phyloP scores from a whole-genome alignment of 148 eudicot genomes.

The Bassia scoparia region DNA sequence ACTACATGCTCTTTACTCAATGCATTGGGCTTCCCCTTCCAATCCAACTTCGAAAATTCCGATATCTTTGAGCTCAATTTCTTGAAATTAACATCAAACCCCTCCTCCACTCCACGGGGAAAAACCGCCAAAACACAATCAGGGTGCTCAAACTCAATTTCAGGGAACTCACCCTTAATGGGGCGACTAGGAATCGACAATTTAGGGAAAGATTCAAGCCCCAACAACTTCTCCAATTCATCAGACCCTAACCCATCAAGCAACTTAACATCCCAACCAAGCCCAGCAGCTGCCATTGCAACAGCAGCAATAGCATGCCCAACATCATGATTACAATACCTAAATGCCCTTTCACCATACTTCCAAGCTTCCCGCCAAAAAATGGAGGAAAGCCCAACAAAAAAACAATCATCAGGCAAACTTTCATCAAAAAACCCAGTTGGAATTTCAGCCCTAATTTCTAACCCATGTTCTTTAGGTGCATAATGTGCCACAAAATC shows the following conservation, averaged over 20 bases:
- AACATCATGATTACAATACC: conserved; percentile 95
- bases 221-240: conserved; percentile 72
- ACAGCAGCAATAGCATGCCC: conserved; percentile 87
- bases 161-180: conserved; percentile 61
- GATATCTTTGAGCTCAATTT: conserved; percentile 39
- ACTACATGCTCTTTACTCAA: conserved; percentile 83
- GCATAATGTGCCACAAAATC: conserved; percentile 87
- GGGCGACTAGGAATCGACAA: conserved; percentile 56
- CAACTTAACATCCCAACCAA: conserved; percentile 93
- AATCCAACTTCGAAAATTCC: conserved; percentile 54
- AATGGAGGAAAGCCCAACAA: conserved; percentile 77
- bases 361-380: conserved; percentile 98
- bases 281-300: conserved; percentile 70
- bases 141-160: conserved; percentile 88
- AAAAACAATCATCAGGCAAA: conserved; percentile 54
- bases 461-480: conserved; percentile 79
- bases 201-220: conserved; percentile 39
- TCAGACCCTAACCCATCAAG: conserved; percentile 71
- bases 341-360: conserved; percentile 89
- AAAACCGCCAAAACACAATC: conserved; percentile 77
- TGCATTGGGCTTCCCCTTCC: conserved; percentile 78
- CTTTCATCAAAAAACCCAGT: conserved; percentile 36
- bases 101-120: conserved; percentile 40
- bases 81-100: conserved; percentile 45
- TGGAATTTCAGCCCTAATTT: conserved; percentile 58